A percentile compares a stretch with the other conserved stretches of the same genome.
phyloP scores from a whole-genome alignment of 2,329 filamentous ascomycete species.

The Pyricularia pennisetigena region DNA sequence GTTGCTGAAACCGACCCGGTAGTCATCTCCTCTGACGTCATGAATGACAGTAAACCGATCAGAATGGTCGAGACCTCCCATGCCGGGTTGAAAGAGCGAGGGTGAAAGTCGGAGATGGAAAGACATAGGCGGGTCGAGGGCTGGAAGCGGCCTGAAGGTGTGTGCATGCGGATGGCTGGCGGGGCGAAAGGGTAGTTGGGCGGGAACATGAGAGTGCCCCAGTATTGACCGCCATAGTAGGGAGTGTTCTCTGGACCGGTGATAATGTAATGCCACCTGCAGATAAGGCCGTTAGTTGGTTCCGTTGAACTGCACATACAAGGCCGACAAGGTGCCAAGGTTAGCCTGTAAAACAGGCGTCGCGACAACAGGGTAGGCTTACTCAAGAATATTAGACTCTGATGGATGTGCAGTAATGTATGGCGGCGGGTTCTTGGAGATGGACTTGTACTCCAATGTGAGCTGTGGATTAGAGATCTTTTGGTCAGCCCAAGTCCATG shows the following conservation, averaged over 20 bases:
- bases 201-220: conserved; percentile 93
- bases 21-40: conserved; percentile 98
- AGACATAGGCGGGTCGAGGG: conserved; percentile 86
- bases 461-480: conserved; percentile 26
- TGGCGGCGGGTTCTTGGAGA: conserved; percentile 67
- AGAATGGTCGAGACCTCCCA: conserved; percentile 98
- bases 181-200: conserved; percentile 96
- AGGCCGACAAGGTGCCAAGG: not conserved
- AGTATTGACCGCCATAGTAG: conserved; percentile 93
- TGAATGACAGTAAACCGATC: conserved; percentile 89
- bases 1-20: conserved; percentile 78
- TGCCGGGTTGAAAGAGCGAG: conserved; percentile 94
- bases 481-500: not conserved
- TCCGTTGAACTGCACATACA: not conserved
- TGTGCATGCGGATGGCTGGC: conserved; percentile 98
- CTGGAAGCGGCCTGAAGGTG: conserved; percentile 89
- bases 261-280: conserved; percentile 87
- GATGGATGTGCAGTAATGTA: conserved; percentile 86
- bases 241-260: conserved; percentile 91
- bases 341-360: not conserved
- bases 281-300: conserved; percentile 7
- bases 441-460: conserved; percentile 53
- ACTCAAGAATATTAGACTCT: conserved; percentile 87
- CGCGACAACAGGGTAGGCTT: conserved; percentile 16
- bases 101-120: conserved; percentile 95